A percentile compares a stretch with the other conserved stretches of the same genome.
Conservation (phyloP, 2,329 filamentous ascomycete genomes). For the Exophiala oligosperma region DNA sequence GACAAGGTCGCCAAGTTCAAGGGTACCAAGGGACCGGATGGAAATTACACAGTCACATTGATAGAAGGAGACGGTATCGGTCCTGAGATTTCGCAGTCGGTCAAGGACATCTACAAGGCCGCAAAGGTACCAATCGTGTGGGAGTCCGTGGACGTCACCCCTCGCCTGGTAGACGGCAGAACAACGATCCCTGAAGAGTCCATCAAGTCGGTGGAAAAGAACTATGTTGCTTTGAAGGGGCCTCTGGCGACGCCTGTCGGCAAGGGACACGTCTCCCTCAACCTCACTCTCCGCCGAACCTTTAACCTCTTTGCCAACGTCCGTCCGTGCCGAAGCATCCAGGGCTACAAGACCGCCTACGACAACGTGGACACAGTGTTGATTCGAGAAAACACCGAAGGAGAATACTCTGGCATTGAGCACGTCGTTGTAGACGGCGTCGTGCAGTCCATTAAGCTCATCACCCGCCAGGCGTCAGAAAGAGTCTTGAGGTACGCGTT, state of each 20-base stretch:
- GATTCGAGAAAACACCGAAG: slow-evolving; percentile 99
- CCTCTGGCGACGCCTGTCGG: slow-evolving; percentile 95
- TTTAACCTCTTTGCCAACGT: slow-evolving; percentile 99
- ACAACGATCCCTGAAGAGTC: slow-evolving; percentile 90
- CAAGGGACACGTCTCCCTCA: slow-evolving; percentile 98
- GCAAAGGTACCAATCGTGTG: slow-evolving; percentile 95
- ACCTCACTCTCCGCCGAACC: slow-evolving; percentile 95
- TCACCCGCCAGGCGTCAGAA: slow-evolving; percentile 88
- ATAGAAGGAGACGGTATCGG: slow-evolving; percentile 99
- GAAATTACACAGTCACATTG: slow-evolving; percentile 92
- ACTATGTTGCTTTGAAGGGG: slow-evolving; percentile 97
- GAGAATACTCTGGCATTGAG: slow-evolving; percentile 99
- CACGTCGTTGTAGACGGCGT: slow-evolving; percentile 97
- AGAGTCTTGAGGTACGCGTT: slow-evolving; percentile 96
- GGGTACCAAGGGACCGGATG: slow-evolving; percentile 83
- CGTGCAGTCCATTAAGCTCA: slow-evolving; percentile 99
- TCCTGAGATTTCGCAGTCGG: slow-evolving; percentile 93
- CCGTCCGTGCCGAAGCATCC: slow-evolving; percentile 94
- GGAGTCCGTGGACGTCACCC: slow-evolving; percentile 96
- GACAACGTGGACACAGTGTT: slow-evolving; percentile 95
- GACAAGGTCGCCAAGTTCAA: slow-evolving; percentile 89
- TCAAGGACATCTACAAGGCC: slow-evolving; percentile 97
- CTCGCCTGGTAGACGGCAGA: slow-evolving; percentile 89
- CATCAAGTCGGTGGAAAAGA: slow-evolving; percentile 89
- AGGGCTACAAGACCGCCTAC: slow-evolving; percentile 97